Evolutionary conservation across 2,329 filamentous ascomycete species (phyloP).

Genomic region (Phoma herbarum): DNA sequence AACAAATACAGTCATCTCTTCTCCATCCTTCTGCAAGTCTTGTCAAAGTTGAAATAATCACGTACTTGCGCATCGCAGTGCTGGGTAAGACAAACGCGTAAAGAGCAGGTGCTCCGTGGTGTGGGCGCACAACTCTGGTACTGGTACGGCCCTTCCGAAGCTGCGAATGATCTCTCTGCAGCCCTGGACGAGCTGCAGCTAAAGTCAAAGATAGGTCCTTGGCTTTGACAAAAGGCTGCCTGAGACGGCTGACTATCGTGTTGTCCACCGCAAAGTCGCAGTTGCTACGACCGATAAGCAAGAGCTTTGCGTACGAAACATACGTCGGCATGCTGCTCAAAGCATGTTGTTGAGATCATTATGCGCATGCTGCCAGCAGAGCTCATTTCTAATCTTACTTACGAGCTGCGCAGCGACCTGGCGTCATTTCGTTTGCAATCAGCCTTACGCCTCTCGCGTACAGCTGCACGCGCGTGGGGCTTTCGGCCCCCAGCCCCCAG

Average conservation of each 20-base stretch:
- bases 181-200: neutral
- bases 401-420: constrained; percentile 9
- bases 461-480: constrained; percentile 8
- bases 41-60: no score
- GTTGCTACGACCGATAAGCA: neutral
- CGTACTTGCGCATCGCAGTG: neutral
- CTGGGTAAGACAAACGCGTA: neutral
- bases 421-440: constrained; percentile 8
- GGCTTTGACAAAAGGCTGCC: constrained; percentile 3
- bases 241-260: neutral
- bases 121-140: neutral
- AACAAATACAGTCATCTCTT: no score
- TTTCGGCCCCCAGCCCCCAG: neutral
- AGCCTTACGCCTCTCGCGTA: constrained; percentile 16
- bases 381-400: neutral
- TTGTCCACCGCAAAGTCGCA: neutral
- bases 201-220: constrained; percentile 6
- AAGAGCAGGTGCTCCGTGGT: neutral
- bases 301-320: neutral
- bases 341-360: neutral
- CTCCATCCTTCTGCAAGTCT: no score
- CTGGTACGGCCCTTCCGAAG: neutral
- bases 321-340: neutral
- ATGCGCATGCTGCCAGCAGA: neutral
- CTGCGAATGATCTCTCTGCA: neutral